Percentiles rank a stretch among this genome's conserved stretches.
phyloP scores from a whole-genome alignment of 2,329 filamentous ascomycete genomes.

The Xylariaceae sp. region DNA sequence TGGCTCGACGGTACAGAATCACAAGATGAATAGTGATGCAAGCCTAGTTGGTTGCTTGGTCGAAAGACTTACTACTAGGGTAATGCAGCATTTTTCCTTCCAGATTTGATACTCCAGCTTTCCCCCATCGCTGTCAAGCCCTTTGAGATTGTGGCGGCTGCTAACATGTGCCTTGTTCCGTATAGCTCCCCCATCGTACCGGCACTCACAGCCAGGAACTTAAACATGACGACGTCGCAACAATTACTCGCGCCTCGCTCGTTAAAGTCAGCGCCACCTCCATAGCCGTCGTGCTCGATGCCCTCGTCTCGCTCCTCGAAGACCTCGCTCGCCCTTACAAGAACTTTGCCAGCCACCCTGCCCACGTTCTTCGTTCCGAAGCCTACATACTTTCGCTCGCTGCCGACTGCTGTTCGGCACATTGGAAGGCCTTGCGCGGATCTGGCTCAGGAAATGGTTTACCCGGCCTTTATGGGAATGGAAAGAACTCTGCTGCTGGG shows the following conservation, averaged over 20 bases:
- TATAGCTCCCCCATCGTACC: constrained; percentile 57
- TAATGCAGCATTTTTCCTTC: constrained; percentile 29
- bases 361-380: constrained; percentile 60
- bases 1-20: constrained; percentile 27
- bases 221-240: constrained; percentile 56
- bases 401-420: constrained; percentile 60
- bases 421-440: constrained; percentile 48
- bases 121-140: constrained; percentile 6
- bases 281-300: constrained; percentile 51
- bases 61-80: constrained; percentile 58
- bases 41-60: constrained; percentile 58
- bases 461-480: background rate
- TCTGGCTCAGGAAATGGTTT: constrained; percentile 9
- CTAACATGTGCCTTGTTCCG: constrained; percentile 11
- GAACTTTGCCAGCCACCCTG: constrained; percentile 47
- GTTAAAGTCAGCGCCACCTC: constrained; percentile 54
- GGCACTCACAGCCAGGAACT: constrained; percentile 54
- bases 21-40: constrained; percentile 55
- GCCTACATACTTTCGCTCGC: constrained; percentile 59
- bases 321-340: constrained; percentile 54
- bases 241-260: constrained; percentile 57
- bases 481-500: constrained; percentile 3
- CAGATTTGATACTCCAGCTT: background rate
- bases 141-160: constrained; percentile 6
- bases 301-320: constrained; percentile 54